Conservation (phyloP, 352 stramenopile species). For the Pelagophyceae sp. region DNA sequence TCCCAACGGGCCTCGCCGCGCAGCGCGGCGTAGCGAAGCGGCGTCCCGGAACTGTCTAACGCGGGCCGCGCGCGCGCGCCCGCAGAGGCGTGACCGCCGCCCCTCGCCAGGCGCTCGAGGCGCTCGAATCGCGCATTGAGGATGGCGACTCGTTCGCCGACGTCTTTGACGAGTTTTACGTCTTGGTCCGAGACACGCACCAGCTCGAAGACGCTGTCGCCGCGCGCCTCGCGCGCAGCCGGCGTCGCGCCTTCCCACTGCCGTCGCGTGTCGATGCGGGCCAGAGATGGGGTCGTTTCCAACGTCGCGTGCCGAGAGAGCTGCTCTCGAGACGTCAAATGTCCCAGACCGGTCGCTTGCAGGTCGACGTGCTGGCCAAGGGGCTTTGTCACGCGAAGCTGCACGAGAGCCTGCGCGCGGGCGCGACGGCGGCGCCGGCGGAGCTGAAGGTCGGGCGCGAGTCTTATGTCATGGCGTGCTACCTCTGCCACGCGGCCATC, state of each 20-base stretch:
- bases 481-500: background rate
- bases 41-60: background rate
- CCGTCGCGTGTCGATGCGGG: too few relatives aligned
- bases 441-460: background rate
- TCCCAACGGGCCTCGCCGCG: background rate
- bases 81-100: background rate
- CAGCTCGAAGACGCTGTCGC: background rate
- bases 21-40: background rate
- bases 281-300: too few relatives aligned
- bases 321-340: background rate
- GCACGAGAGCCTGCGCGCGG: background rate
- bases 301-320: background rate
- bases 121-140: background rate
- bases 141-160: background rate
- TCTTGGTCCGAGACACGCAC: background rate
- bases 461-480: background rate
- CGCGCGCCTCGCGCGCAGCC: background rate
- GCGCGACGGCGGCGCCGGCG: background rate
- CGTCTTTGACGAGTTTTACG: conserved; percentile 1
- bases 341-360: too few relatives aligned
- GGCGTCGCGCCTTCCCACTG: background rate
- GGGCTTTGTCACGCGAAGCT: background rate
- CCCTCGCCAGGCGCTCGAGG: background rate
- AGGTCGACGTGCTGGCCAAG: background rate
- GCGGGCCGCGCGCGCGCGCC: too few relatives aligned